These are phyloP conservation scores for Plectosphaerella plurivora DNA, from an alignment of 2,329 filamentous ascomycete species.

Conservation along the genomic window DNA sequence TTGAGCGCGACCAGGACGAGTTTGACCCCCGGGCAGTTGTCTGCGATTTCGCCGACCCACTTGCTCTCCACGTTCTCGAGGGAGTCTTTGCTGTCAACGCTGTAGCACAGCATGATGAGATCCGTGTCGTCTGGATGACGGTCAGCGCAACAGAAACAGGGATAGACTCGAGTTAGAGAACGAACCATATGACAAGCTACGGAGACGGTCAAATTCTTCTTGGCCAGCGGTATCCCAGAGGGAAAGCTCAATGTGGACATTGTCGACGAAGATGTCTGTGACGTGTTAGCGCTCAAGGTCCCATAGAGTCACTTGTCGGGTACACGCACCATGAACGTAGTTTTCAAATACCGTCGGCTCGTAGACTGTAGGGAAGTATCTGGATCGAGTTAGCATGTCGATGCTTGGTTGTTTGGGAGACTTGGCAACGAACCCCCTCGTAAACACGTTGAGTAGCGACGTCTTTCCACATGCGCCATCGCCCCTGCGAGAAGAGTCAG, in stretches of 20 bases:
- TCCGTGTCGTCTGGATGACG: constrained; percentile 69
- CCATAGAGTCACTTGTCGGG: constrained; percentile 23
- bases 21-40: constrained; percentile 94
- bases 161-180: neutral
- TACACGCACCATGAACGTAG: constrained; percentile 78
- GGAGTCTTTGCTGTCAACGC: constrained; percentile 91
- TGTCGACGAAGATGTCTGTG: constrained; percentile 95
- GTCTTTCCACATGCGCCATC: constrained; percentile 98
- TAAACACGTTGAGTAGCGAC: constrained; percentile 95
- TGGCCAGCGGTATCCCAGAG: constrained; percentile 98
- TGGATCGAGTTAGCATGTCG: constrained; percentile 26
- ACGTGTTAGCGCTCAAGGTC: neutral
- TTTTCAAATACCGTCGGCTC: constrained; percentile 99
- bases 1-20: constrained; percentile 94
- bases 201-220: constrained; percentile 96
- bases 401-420: neutral
- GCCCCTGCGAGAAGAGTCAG: constrained; percentile 51
- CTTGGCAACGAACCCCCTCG: constrained; percentile 68
- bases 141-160: neutral
- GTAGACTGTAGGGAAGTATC: constrained; percentile 97
- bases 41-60: constrained; percentile 96
- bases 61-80: constrained; percentile 98
- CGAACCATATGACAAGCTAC: constrained; percentile 85
- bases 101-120: constrained; percentile 98
- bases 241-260: constrained; percentile 92